Evolutionary conservation across 2,329 filamentous ascomycete genomes (phyloP), one percentile per base, ranked within the genome.

Genomic region (Sordariomycetes sp.): DNA sequence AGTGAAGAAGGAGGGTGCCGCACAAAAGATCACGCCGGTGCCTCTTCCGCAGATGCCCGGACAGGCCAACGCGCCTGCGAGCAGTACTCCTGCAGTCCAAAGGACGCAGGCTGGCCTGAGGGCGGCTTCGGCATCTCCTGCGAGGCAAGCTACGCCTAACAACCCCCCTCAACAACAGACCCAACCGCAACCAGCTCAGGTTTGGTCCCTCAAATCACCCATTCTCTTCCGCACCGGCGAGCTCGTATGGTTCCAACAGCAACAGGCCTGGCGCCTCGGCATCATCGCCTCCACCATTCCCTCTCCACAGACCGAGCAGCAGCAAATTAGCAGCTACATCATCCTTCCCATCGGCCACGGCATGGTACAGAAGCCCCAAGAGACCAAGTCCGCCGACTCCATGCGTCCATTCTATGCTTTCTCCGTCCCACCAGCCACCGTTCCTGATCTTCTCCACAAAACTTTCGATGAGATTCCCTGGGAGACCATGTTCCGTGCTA

Each of bases 381-480:
- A 66, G 5, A 42, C 47, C 21, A 68, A 66, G 38, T 31, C 46
- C 1, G 56, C 61, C 30, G 46, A 42, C 5, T 63, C 68, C 14
- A 57, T 70, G 43, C 59, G 68, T 3, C 68, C 68, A 2, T 72
- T 70, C 41, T 55, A 69, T 25, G 66, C 68, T 9, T 72, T 69
- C 37, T 69, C 63, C 9, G 66, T 72, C 1, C 68, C 68, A 0
- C 51, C 53, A 3, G 57, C 69, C 8, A 47, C 48, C 9, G 45
- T 64, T 8, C 43, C 55, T 1, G 56, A 62, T 4, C 44, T 68
- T 6, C 55, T 55, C 36, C 55, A 58, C 14, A 57, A 57, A 30
- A 40, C 50, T 1, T 63, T 66, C 41, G 58, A 64, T 10, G 51
- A 61, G 4, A 48, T 69, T 10, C 47, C 57, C 8, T 72, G 68